phyloP scores from a whole-genome alignment of 345 rosid genomes.

The Noccaea caerulescens region DNA sequence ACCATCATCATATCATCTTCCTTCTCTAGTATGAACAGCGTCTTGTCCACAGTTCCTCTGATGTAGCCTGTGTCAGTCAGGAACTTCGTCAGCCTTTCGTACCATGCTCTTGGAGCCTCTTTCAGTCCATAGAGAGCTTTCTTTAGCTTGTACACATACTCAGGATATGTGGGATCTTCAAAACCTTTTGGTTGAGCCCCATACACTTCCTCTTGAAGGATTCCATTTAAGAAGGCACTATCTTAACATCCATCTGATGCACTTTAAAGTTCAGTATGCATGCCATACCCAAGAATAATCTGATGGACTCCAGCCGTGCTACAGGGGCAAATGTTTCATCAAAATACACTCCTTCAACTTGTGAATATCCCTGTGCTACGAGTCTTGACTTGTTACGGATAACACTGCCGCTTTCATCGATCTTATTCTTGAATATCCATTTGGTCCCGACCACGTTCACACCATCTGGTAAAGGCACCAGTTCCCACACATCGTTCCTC shows the following conservation, averaged over 20 bases:
- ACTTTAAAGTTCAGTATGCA: not conserved
- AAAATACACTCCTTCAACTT: no score
- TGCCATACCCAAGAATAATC: not conserved
- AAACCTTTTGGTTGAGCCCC: not conserved
- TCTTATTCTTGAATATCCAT: no score
- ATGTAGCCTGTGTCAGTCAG: not conserved
- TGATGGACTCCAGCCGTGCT: no score
- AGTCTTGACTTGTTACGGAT: no score
- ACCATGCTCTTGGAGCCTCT: not conserved
- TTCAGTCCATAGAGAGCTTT: not conserved
- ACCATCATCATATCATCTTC: not conserved
- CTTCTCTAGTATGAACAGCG: rapidly evolving
- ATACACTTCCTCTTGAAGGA: not conserved
- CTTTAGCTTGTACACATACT: not conserved
- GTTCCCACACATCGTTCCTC: no score
- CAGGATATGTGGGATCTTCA: not conserved
- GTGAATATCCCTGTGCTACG: no score
- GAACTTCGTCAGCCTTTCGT: not conserved
- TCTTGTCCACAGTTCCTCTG: not conserved
- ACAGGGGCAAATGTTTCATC: no score
- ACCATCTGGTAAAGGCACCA: no score
- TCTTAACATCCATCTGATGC: not conserved
- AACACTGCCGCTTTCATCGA: no score
- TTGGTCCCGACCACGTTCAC: no score
- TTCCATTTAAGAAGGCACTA: not conserved